phyloP scores from a whole-genome alignment of 2,329 filamentous ascomycete species.

The Beauveria scarabaeidicola region DNA sequence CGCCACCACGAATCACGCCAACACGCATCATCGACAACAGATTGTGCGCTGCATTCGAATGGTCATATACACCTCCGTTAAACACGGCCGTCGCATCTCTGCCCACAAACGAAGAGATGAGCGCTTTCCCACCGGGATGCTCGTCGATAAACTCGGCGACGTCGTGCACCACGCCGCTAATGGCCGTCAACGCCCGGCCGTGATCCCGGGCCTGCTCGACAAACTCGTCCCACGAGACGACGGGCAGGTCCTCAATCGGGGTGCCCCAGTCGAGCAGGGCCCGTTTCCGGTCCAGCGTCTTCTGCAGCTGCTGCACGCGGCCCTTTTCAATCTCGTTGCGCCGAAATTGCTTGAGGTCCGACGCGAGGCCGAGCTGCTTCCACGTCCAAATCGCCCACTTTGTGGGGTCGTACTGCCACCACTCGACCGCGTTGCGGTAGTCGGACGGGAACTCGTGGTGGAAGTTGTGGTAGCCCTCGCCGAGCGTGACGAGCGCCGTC shows the following conservation, averaged over 20 bases:
- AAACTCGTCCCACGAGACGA: conserved; percentile 75
- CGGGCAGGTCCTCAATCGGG: conserved; percentile 75
- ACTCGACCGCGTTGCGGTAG: conserved; percentile 85
- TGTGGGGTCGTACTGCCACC: conserved; percentile 86
- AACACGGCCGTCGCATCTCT: conserved; percentile 78
- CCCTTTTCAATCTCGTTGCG: conserved; percentile 90
- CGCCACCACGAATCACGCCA: conserved; percentile 68
- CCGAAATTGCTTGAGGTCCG: conserved; percentile 84
- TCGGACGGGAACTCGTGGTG: conserved; percentile 91
- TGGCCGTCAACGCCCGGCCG: conserved; percentile 58
- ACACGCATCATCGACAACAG: conserved; percentile 71
- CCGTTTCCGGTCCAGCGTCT: conserved; percentile 87
- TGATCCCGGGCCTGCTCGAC: conserved; percentile 59
- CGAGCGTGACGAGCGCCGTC: conserved; percentile 76
- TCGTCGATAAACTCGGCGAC: conserved; percentile 71
- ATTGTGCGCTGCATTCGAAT: conserved; percentile 77
- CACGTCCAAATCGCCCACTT: conserved; percentile 82
- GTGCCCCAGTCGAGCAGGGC: conserved; percentile 76
- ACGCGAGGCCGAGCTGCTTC: conserved; percentile 78
- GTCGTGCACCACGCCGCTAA: conserved; percentile 72
- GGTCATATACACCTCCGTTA: conserved; percentile 74
- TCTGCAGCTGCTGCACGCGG: conserved; percentile 78
- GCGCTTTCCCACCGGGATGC: conserved; percentile 69
- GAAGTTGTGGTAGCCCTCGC: conserved; percentile 92
- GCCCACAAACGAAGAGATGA: conserved; percentile 65